These are phyloP conservation scores for Psilocybe azurescens DNA, from an alignment of 768 basidiomycete species.

Conservation along the genomic window DNA sequence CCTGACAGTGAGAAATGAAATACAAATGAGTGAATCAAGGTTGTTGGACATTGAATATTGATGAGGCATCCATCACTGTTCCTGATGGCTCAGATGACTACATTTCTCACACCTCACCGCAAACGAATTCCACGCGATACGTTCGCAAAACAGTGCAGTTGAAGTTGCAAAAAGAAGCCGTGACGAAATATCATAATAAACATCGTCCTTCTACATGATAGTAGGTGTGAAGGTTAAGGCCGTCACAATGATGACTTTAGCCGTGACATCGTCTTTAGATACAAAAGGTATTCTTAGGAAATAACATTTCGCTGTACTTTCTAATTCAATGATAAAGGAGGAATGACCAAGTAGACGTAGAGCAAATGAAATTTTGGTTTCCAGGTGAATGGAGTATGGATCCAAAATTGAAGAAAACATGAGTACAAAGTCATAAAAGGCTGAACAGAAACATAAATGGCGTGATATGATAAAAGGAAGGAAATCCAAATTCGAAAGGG, in stretches of 20 bases:
- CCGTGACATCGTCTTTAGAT: conserved; percentile 1
- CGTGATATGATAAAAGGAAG: conserved; percentile 34
- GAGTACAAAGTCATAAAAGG: conserved; percentile 66
- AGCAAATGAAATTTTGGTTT: conserved; percentile 22
- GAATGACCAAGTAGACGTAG: conserved; percentile 14
- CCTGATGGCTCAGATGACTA: conserved; percentile 10
- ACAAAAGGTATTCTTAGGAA: conserved; percentile 8
- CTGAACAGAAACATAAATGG: conserved; percentile 72
- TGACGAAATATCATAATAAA: background rate
- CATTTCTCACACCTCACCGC: conserved; percentile 3
- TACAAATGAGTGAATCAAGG: background rate
- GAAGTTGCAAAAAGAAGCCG: background rate
- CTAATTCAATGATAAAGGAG: conserved; percentile 24
- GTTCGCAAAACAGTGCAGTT: background rate
- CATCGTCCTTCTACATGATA: background rate
- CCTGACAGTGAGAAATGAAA: conserved; percentile 1
- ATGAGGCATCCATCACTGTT: conserved; percentile 8
- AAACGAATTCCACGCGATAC: background rate
- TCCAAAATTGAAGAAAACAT: conserved; percentile 32
- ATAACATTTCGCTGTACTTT: conserved; percentile 17
- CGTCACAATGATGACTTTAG: background rate
- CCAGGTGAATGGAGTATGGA: conserved; percentile 27
- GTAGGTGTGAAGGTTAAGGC: background rate
- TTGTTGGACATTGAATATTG: background rate
- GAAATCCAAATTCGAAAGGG: conserved; percentile 28